phyloP scores from a whole-genome alignment of 116 monocot genomes.

The Zostera marina region DNA sequence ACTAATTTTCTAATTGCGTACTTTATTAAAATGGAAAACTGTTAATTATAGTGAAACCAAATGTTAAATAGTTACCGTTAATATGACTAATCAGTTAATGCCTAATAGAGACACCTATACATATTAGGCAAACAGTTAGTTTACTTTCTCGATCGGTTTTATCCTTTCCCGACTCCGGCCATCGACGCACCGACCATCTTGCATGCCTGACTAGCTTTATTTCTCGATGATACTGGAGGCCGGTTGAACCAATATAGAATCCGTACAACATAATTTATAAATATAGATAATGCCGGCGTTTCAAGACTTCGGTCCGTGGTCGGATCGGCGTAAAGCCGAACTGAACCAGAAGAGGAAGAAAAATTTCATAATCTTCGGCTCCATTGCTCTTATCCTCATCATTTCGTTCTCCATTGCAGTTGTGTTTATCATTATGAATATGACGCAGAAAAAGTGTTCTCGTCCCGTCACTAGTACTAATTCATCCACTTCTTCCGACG shows the following conservation, averaged over 20 bases:
- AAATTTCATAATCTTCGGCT: slow-evolving; percentile 24
- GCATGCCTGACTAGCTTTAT: too few species aligned
- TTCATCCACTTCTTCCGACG: neutral
- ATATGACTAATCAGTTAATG: too few species aligned
- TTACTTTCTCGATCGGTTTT: too few species aligned
- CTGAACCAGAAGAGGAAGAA: slow-evolving; percentile 13
- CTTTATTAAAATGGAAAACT: too few species aligned
- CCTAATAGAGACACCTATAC: too few species aligned
- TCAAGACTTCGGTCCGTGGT: slow-evolving; percentile 23
- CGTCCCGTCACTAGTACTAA: neutral
- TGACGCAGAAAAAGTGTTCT: neutral
- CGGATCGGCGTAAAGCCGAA: slow-evolving; percentile 32
- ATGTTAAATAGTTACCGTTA: too few species aligned
- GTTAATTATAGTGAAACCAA: too few species aligned
- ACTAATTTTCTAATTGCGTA: too few species aligned
- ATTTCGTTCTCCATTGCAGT: slow-evolving; percentile 14
- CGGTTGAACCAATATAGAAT: neutral
- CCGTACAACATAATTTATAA: neutral
- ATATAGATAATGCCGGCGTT: slow-evolving; percentile 3
- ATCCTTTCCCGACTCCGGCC: neutral
- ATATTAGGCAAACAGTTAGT: too few species aligned
- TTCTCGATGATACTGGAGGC: neutral
- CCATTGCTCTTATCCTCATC: slow-evolving; percentile 18
- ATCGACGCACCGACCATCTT: too few species aligned
- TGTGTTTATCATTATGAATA: neutral